These are phyloP conservation scores for Pezicula carpinea DNA, from an alignment of 2,329 filamentous ascomycete species.

Conservation along the genomic window DNA sequence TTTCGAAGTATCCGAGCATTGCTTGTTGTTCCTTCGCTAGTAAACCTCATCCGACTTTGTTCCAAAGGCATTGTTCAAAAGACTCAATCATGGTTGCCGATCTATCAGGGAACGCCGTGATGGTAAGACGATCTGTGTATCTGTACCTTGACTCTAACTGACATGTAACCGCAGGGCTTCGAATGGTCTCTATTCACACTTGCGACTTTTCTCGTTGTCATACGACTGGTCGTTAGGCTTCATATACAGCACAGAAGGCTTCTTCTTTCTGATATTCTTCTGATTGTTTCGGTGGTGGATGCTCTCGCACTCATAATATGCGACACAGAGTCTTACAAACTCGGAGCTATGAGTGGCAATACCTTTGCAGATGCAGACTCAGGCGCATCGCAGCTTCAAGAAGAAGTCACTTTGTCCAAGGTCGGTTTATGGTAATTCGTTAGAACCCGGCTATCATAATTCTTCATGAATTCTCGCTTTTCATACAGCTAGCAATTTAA, in stretches of 20 bases:
- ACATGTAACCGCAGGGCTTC: not conserved
- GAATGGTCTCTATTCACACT: not conserved
- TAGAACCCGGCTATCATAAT: not conserved
- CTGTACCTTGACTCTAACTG: not conserved
- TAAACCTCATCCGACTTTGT: not conserved
- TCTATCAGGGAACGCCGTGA: not conserved
- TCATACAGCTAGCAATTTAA: not conserved
- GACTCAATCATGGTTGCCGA: slow-evolving; percentile 1
- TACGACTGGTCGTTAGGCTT: not conserved
- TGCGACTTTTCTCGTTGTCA: not conserved
- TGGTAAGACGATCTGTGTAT: not conserved
- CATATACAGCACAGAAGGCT: slow-evolving; percentile 1
- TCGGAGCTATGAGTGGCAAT: not conserved
- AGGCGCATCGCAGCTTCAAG: not conserved
- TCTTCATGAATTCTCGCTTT: not conserved
- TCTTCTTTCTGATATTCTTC: not conserved
- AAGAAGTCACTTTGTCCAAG: not conserved
- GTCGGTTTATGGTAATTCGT: not conserved
- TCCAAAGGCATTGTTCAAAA: not conserved
- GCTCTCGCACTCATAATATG: slow-evolving; percentile 2
- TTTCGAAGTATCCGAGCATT: not conserved
- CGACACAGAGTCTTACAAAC: not conserved
- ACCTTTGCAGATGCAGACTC: not conserved
- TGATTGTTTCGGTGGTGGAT: slow-evolving; percentile 1
- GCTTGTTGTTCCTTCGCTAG: not conserved